Percentiles rank a stretch among this genome's conserved stretches.
Conservation (phyloP, 345 rosid species). For the Leavenworthia alabamica region DNA sequence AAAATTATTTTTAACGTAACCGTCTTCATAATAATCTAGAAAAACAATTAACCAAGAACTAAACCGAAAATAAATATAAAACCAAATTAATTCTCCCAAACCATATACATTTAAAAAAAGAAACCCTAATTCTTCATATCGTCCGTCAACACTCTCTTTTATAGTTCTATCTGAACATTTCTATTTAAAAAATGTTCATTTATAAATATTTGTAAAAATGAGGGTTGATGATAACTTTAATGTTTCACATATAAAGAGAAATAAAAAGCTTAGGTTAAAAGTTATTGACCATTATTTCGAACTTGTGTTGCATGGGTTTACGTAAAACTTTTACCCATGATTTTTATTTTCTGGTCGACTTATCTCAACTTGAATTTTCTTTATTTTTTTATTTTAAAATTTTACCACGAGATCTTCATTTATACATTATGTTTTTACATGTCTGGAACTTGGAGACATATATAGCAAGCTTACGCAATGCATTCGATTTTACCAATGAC, state of each 20-base stretch:
- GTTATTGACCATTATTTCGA: slow-evolving; percentile 40
- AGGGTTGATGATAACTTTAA: slow-evolving; percentile 13
- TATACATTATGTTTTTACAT: slow-evolving; percentile 22
- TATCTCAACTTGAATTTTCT: neutral
- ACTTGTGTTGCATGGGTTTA: slow-evolving; percentile 18
- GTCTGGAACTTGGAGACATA: slow-evolving; percentile 32
- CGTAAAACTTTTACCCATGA: slow-evolving; percentile 11
- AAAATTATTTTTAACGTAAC: too few relatives aligned
- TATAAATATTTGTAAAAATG: too few relatives aligned
- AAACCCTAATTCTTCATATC: too few relatives aligned
- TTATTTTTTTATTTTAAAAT: neutral
- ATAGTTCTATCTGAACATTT: too few relatives aligned
- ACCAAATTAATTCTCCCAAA: too few relatives aligned
- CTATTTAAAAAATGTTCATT: too few relatives aligned
- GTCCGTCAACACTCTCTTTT: too few relatives aligned
- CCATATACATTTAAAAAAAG: too few relatives aligned
- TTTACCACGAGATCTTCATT: slow-evolving; percentile 31
- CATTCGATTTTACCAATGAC: slow-evolving; percentile 26
- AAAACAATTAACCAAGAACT: too few relatives aligned
- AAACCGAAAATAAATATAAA: too few relatives aligned
- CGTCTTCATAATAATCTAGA: too few relatives aligned
- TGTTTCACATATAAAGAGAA: slow-evolving; percentile 42
- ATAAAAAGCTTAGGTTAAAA: slow-evolving; percentile 36
- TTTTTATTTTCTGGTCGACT: slow-evolving; percentile 7
- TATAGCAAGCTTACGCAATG: slow-evolving; percentile 34